Evolutionary conservation across 345 rosid genomes (phyloP).

Genomic region (Dovyalis caffra): DNA sequence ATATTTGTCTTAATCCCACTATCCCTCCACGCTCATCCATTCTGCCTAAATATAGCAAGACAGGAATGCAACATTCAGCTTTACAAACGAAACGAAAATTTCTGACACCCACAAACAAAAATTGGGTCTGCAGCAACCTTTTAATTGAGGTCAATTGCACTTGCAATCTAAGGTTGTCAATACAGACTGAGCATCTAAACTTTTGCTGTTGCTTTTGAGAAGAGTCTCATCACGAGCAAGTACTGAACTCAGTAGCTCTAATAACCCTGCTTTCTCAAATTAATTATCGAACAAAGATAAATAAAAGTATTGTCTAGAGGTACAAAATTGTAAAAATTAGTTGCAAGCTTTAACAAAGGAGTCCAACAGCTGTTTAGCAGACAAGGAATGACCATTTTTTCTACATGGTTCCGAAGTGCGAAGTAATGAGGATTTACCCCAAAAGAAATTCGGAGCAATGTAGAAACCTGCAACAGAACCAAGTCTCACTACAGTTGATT

Average conservation of each 20-base stretch:
- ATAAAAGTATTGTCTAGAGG: not conserved
- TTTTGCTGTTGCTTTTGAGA: no score
- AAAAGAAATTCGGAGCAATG: slow-evolving; percentile 12
- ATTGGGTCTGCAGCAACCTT: no score
- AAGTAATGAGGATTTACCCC: slow-evolving; percentile 42
- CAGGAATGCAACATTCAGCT: no score
- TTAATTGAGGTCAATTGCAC: no score
- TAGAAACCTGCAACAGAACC: slow-evolving; percentile 7
- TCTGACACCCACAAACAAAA: no score
- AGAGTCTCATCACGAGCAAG: no score
- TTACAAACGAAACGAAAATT: no score
- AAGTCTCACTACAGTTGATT: slow-evolving; percentile 1
- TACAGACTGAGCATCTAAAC: no score
- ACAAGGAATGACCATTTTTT: slow-evolving; percentile 34
- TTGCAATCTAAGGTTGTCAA: no score
- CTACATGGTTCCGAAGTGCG: slow-evolving; percentile 22
- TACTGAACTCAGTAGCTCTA: not conserved
- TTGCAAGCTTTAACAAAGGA: not conserved
- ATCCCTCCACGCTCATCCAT: no score
- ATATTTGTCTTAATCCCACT: no score
- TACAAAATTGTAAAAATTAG: slow-evolving; percentile 14
- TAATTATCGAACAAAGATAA: not conserved
- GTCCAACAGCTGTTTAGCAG: slow-evolving; percentile 4
- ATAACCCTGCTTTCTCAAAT: not conserved
- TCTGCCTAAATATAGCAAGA: no score